Evolutionary conservation across 352 stramenopile genomes (phyloP), one percentile per base, ranked within the genome.

Genomic region (Plasmopara viticola): DNA sequence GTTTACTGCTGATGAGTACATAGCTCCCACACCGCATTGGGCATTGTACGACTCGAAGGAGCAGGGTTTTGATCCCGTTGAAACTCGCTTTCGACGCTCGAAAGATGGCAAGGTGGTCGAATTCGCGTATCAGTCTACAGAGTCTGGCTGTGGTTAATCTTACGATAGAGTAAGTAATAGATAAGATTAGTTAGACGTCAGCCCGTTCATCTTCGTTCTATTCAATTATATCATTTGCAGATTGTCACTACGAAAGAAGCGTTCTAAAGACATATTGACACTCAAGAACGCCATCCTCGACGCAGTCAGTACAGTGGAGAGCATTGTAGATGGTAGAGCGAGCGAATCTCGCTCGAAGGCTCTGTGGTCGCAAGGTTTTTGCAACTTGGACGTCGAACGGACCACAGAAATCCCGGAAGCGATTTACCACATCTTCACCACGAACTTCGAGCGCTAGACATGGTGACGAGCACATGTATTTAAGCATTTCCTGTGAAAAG

Each of bases 61-160:
- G 64, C 82, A 97, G 59, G 96, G 97, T 1, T 99, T 99, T 54
- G 95, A 99, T 74, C 96, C 96, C 3, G 82, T 93, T 14, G 96
- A 99, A 58, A 96, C 72, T 17, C 85, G 88, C 25, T 95, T 92
- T 69, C 78, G 81, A 38, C 81, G 84, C 56, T 84, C 84, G 28
- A 94, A 90, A 61, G 79, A 94, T 57, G 84, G 84, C 46, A 94
- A 91, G 54, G 77, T 94, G 20, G 78, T 90, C 56, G 78, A 94
- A 65, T 87, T 90, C 30, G 64, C 77, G 45, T 94, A 93, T 64
- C 67, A 87, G 54, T 84, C 79, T 28, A 90, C 79, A 6, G 83
- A 90, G 61, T 93, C 83, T 15, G 83, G 79, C 49, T 93, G 83
- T 56, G 82, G 83, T 13, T 93, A 87, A 73, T 15, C 30, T 31